Evolutionary conservation across 2,329 filamentous ascomycete species (phyloP).

Genomic region (Penicillium sp.): DNA sequence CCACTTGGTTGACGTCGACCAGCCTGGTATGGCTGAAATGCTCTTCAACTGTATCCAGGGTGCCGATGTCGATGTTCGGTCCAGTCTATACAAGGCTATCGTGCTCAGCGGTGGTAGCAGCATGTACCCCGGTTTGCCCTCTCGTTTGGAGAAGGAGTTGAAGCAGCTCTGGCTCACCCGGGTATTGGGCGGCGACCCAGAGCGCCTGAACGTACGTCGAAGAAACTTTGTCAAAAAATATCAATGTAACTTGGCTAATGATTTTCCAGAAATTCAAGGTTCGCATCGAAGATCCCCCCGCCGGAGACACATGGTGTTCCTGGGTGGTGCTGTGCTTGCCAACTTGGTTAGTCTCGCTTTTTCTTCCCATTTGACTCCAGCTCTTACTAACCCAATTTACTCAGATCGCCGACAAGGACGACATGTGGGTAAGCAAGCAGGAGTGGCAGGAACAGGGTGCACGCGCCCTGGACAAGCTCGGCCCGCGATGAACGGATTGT

Average conservation of each 20-base stretch:
- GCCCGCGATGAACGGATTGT: conserved; percentile 64
- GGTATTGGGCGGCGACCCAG: conserved; percentile 85
- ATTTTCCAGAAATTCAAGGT: conserved; percentile 87
- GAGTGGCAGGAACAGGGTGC: conserved; percentile 95
- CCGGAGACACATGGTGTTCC: conserved; percentile 98
- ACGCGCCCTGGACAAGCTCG: conserved; percentile 84
- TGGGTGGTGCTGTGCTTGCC: conserved; percentile 91
- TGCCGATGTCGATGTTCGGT: conserved; percentile 91
- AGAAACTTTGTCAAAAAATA: not conserved
- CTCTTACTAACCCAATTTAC: conserved; percentile 11
- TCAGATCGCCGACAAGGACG: conserved; percentile 93
- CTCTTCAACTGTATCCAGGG: conserved; percentile 98
- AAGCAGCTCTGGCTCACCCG: conserved; percentile 98
- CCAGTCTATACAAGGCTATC: conserved; percentile 93
- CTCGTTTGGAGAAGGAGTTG: conserved; percentile 92
- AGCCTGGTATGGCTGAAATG: conserved; percentile 94
- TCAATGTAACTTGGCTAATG: conserved; percentile 6
- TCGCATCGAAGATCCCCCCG: conserved; percentile 93
- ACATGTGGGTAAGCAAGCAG: conserved; percentile 97
- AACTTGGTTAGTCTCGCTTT: conserved; percentile 65
- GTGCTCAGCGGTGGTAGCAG: conserved; percentile 94
- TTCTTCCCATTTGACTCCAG: not conserved
- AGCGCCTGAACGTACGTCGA: conserved; percentile 69
- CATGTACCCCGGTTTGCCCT: conserved; percentile 98
- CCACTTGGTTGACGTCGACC: conserved; percentile 94